These are phyloP conservation scores for Metarhizium rileyi DNA, from an alignment of 2,329 filamentous ascomycete species.

Conservation along the genomic window DNA sequence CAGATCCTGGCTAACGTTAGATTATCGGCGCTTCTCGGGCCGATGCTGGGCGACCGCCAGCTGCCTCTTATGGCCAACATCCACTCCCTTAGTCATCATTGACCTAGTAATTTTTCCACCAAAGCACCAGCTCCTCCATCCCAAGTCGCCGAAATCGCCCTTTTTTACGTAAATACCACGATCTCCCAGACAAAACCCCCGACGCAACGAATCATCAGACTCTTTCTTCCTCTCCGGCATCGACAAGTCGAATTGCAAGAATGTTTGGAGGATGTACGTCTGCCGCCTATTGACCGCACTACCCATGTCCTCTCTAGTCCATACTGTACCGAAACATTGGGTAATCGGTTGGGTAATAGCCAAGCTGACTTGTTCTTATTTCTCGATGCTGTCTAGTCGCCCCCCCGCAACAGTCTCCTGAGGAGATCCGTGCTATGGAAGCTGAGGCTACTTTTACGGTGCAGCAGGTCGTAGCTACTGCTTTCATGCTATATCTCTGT, in stretches of 20 bases:
- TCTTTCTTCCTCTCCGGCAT: background rate
- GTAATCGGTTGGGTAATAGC: slow-evolving; percentile 8
- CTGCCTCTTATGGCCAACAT: slow-evolving; percentile 8
- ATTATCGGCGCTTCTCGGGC: slow-evolving; percentile 12
- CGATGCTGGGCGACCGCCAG: slow-evolving; percentile 10
- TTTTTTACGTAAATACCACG: slow-evolving; percentile 13
- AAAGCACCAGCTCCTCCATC: background rate
- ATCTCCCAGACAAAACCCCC: background rate
- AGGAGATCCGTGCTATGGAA: slow-evolving; percentile 63
- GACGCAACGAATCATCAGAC: background rate
- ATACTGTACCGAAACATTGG: background rate
- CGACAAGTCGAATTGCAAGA: background rate
- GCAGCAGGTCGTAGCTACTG: slow-evolving; percentile 55
- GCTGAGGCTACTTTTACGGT: slow-evolving; percentile 57
- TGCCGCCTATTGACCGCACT: background rate
- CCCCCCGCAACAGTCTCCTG: slow-evolving; percentile 57
- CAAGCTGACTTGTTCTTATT: slow-evolving; percentile 6
- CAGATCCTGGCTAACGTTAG: background rate
- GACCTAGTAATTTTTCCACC: slow-evolving; percentile 1
- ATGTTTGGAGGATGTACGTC: slow-evolving; percentile 33
- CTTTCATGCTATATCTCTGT: slow-evolving; percentile 69
- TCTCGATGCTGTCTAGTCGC: slow-evolving; percentile 36
- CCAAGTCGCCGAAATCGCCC: slow-evolving; percentile 13
- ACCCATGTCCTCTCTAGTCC: background rate
- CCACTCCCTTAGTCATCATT: background rate